These are phyloP conservation scores for Brasenia schreberi DNA, from an alignment of 164 flowering plant species.

Conservation along the genomic window DNA sequence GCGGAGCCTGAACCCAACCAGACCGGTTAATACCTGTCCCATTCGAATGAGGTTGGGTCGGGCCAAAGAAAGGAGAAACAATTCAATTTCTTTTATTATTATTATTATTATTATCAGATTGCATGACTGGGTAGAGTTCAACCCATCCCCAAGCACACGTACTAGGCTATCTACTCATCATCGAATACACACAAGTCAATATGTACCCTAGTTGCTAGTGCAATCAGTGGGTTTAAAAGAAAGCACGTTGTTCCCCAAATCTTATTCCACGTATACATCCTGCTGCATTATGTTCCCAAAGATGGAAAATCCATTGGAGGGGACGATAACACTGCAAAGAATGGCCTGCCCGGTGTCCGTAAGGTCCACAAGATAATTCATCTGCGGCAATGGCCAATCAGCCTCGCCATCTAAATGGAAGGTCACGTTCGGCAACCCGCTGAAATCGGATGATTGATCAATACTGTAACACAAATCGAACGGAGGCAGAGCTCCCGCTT, in stretches of 20 bases:
- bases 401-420: slow-evolving; percentile 52
- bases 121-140: no score
- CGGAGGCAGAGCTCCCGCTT: slow-evolving; percentile 30
- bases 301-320: not conserved
- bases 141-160: no score
- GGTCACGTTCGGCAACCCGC: slow-evolving; percentile 41
- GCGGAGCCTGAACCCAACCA: no score
- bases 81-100: no score
- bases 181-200: no score
- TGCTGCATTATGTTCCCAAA: slow-evolving; percentile 1
- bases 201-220: not conserved
- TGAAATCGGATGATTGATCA: slow-evolving; percentile 14
- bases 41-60: no score
- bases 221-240: not conserved
- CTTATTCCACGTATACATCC: not conserved
- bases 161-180: no score
- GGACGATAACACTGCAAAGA: not conserved
- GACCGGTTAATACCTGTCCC: no score
- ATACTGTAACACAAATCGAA: slow-evolving; percentile 58
- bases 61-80: no score
- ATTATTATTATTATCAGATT: no score
- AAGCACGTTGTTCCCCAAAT: not conserved
- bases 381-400: slow-evolving; percentile 58
- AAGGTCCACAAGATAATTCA: slow-evolving; percentile 60
- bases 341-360: slow-evolving; percentile 6